These are phyloP conservation scores for Monilinia laxa DNA, from an alignment of 2,329 filamentous ascomycete genomes.

Conservation along the genomic window DNA sequence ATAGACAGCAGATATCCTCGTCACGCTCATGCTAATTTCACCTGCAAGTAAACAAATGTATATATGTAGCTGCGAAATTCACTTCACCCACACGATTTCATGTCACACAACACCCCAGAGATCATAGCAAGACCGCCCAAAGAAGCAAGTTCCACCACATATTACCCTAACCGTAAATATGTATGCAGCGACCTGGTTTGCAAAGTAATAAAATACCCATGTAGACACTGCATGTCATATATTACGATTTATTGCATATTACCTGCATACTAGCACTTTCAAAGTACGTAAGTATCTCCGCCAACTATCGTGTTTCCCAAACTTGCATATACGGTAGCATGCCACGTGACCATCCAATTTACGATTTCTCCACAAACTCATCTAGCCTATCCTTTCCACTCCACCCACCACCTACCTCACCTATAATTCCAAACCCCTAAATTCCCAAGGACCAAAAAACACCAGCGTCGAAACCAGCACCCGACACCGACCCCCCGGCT, in stretches of 20 bases:
- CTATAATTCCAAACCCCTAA: neutral
- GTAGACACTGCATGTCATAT: neutral
- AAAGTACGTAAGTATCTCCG: neutral
- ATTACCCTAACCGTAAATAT: neutral
- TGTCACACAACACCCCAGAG: neutral
- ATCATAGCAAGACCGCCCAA: neutral
- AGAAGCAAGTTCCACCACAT: neutral
- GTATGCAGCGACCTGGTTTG: neutral
- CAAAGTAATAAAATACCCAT: neutral
- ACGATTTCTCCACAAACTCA: too few relatives aligned
- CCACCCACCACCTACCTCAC: neutral
- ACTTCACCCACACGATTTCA: neutral
- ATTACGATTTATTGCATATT: neutral
- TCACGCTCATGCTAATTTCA: neutral
- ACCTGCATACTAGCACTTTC: neutral
- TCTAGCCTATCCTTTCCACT: neutral
- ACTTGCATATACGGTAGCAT: neutral
- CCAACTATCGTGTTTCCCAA: neutral
- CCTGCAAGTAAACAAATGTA: too few relatives aligned
- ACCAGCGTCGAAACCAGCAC: neutral
- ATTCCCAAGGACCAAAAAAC: neutral
- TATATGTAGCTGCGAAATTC: neutral
- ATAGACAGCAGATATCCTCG: neutral
- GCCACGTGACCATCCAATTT: neutral
- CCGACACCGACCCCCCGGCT: conserved; percentile 10